Percentiles rank a stretch among this genome's conserved stretches.
Conservation (phyloP, 208 protist species). For the Acanthamoeba culbertsoni region DNA sequence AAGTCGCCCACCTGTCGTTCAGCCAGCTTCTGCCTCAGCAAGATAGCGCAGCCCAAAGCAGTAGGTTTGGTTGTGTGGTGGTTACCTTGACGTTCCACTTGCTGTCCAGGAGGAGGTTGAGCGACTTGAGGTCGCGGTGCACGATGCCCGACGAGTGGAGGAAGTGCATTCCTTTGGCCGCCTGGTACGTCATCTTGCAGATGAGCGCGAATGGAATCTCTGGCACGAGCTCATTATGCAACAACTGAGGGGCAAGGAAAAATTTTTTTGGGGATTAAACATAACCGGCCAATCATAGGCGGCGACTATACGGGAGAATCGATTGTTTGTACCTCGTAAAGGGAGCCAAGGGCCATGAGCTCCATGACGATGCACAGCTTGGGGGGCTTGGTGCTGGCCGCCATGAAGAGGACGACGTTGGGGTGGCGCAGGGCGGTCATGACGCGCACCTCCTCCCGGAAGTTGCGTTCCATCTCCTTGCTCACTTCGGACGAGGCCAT, state of each 20-base stretch:
- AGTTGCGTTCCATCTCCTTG: background rate
- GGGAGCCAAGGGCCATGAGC: too few relatives aligned
- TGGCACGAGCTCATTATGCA: background rate
- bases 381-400: background rate
- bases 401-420: conserved; percentile 73
- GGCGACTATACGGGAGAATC: too few relatives aligned
- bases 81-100: conserved; percentile 58
- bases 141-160: conserved; percentile 7
- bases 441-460: too few relatives aligned
- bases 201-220: background rate
- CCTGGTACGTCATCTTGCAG: background rate
- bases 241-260: background rate
- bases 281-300: too few relatives aligned
- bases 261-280: too few relatives aligned
- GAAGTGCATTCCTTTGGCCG: background rate
- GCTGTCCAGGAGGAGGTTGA: conserved; percentile 25
- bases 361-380: conserved; percentile 11
- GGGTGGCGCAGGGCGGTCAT: conserved; percentile 68
- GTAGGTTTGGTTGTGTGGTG: background rate
- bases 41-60: background rate
- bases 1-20: background rate
- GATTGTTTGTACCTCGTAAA: background rate
- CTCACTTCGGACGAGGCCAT: background rate
- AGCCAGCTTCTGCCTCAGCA: background rate
- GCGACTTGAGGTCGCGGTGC: conserved; percentile 49